These are phyloP conservation scores for Chaetomium cochliodes DNA, from an alignment of 495 filamentous ascomycete species.

Conservation along the genomic window DNA sequence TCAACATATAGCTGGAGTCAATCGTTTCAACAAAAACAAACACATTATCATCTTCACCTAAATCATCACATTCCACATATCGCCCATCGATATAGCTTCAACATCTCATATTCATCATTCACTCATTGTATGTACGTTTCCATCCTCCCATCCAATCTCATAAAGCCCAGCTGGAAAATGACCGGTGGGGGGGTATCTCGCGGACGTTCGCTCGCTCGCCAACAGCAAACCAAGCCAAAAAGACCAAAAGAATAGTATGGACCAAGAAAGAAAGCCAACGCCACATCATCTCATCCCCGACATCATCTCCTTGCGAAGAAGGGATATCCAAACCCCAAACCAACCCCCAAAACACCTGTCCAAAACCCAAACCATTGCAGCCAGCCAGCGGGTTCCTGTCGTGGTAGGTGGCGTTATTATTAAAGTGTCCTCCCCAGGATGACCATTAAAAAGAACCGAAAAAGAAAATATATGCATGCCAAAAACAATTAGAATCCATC, in stretches of 20 bases:
- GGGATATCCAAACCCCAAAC: not conserved
- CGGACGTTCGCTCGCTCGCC: constrained; percentile 7
- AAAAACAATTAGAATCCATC: constrained; percentile 5
- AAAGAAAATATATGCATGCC: not conserved
- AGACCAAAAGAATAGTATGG: not conserved
- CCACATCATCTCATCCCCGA: not conserved
- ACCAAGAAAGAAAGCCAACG: not conserved
- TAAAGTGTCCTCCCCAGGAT: constrained; percentile 8
- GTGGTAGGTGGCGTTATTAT: not conserved
- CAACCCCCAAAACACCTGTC: not conserved
- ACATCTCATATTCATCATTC: constrained; percentile 8
- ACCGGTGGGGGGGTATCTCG: constrained; percentile 7
- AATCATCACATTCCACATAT: not conserved
- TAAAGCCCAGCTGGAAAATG: not conserved
- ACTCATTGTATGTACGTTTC: constrained; percentile 2
- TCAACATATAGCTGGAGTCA: no score
- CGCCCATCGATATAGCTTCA: not conserved
- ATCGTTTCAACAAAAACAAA: no score
- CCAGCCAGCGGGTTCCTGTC: constrained; percentile 4
- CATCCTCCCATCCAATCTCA: not conserved
- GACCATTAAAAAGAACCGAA: not conserved
- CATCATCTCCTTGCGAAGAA: not conserved
- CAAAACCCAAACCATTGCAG: not conserved
- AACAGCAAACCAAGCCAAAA: not conserved
- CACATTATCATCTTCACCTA: no score